Base-by-base conservation (phyloP, 2,329 filamentous ascomycete genomes). In the Fusarium proliferatum region DNA sequence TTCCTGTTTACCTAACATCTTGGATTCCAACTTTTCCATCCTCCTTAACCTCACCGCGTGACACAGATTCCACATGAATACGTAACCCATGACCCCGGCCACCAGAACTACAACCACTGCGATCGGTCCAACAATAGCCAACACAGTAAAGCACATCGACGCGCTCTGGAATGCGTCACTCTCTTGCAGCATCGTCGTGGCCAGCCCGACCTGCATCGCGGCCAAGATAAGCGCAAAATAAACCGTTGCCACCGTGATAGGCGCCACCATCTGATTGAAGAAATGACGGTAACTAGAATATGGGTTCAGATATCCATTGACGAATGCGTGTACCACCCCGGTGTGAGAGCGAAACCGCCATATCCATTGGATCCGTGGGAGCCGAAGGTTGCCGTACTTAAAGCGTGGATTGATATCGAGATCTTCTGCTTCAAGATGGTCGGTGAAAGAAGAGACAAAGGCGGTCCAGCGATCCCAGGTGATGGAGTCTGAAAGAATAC, bases 1-100 rank as follows among this genome's bases (percentile, higher is more conserved):
- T 1, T 48, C 19, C 9, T n/a, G 4, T 0, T 49, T n/a, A 0
- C 15, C 5, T 1, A 23, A 0, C 0, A 33, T 49, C 15, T n/a
- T 49, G 2, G 2, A 12, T n/a, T 49, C 2, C 3, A 17, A 0
- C 7, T 33, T 49, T 3, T 23, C 28, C 2, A 3, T 12, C 3
- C 15, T 49, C 4, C 21, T 49, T 4, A 33, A 12, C 10, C 2
- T 33, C 5, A 49, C 15, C 10, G 46, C 46, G 2, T 49, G 46
- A 6, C 46, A 33, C 0, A 49, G 5, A 0, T 49, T 49, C 46
- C 46, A 49, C 5, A 33, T 2, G 2, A 49, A 49, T 9, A 33
- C 46, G 13, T 49, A 49, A 0, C 46, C 46, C 46, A 49, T 49
- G 2, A 49, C 5, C 28, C 28, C 28, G 0, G 46, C 21, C 5